Evolutionary conservation across 1,139 yeast genomes (phyloP).

Genomic region (Hansenula lynferdii): DNA sequence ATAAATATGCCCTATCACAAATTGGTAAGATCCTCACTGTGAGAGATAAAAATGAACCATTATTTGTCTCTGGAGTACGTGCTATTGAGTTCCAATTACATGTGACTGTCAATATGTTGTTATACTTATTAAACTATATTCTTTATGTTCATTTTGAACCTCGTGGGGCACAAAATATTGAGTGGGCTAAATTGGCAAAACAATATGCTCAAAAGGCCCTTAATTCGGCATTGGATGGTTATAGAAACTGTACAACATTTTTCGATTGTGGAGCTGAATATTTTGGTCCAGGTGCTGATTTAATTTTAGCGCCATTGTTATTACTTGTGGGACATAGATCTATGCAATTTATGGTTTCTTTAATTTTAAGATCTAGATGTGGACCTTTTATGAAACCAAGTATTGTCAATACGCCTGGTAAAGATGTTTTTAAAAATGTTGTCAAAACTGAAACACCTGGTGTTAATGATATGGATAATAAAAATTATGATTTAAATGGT

Average conservation of each 20-base stretch:
- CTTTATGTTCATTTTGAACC: conserved; percentile 41
- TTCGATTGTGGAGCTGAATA: conserved; percentile 34
- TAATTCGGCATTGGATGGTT: conserved; percentile 35
- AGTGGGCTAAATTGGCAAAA: conserved; percentile 27
- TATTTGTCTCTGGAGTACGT: conserved; percentile 26
- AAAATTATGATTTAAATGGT: conserved; percentile 15
- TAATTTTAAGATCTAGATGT: conserved; percentile 39
- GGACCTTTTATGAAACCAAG: conserved; percentile 32
- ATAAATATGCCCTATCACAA: conserved; percentile 30
- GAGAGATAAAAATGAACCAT: conserved; percentile 17
- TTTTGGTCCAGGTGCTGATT: conserved; percentile 34
- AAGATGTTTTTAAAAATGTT: not conserved
- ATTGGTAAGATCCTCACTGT: conserved; percentile 27
- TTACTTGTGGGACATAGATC: conserved; percentile 46
- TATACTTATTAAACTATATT: conserved; percentile 42
- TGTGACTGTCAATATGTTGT: conserved; percentile 38
- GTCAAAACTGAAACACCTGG: not conserved
- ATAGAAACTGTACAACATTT: conserved; percentile 32
- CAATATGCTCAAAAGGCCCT: conserved; percentile 34
- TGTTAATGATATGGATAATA: conserved; percentile 11
- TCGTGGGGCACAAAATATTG: conserved; percentile 31
- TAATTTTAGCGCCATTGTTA: conserved; percentile 40
- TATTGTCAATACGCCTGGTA: conserved; percentile 20
- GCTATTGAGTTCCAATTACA: conserved; percentile 33
- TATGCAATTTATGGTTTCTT: conserved; percentile 45